phyloP scores from a whole-genome alignment of 2,329 filamentous ascomycete genomes.

The Penicillium brevicompactum region DNA sequence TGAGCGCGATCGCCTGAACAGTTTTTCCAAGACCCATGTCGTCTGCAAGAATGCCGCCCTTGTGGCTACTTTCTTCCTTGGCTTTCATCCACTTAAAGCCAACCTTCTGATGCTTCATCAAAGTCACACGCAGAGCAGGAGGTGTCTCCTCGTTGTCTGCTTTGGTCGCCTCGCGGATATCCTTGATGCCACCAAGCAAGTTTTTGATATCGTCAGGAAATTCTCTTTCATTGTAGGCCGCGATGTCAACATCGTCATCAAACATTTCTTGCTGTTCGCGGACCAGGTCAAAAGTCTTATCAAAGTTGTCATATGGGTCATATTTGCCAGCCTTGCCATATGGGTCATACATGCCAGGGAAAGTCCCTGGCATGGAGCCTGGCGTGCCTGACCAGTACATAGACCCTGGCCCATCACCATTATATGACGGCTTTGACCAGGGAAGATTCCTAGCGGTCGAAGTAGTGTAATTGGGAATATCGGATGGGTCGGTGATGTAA shows the following conservation, averaged over 20 bases:
- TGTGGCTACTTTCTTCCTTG: slow-evolving; percentile 70
- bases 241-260: slow-evolving; percentile 7
- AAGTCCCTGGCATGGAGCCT: background rate
- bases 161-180: slow-evolving; percentile 66
- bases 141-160: slow-evolving; percentile 70
- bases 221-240: slow-evolving; percentile 38
- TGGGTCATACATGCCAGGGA: background rate
- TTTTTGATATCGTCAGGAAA: slow-evolving; percentile 69
- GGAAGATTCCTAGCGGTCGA: background rate
- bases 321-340: background rate
- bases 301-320: slow-evolving; percentile 1
- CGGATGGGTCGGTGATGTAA: background rate
- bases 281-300: slow-evolving; percentile 5
- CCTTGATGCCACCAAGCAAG: slow-evolving; percentile 71
- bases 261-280: slow-evolving; percentile 6
- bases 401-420: background rate
- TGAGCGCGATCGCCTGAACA: slow-evolving; percentile 77
- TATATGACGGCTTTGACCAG: background rate
- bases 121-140: slow-evolving; percentile 63
- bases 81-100: slow-evolving; percentile 75
- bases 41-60: slow-evolving; percentile 75
- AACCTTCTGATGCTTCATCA: slow-evolving; percentile 82
- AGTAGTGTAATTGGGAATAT: background rate
- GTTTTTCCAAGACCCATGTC: slow-evolving; percentile 87
- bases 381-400: background rate